These are phyloP conservation scores for Chrysochromulina tobinii DNA, from an alignment of 78 protist genomes.

Conservation along the genomic window DNA sequence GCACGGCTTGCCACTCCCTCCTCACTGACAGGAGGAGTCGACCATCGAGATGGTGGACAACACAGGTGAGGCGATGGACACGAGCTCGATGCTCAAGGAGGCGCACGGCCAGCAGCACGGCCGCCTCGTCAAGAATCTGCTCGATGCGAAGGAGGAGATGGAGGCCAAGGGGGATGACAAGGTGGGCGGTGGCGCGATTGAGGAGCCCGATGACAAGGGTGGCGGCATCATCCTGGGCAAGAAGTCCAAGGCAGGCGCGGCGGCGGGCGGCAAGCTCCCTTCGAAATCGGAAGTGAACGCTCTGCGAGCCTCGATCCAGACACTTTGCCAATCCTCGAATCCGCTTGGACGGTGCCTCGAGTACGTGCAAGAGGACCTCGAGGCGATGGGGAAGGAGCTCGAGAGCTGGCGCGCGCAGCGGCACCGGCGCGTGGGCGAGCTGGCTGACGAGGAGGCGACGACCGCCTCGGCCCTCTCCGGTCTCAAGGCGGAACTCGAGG, in stretches of 20 bases:
- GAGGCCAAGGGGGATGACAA: neutral
- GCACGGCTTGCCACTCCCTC: no score
- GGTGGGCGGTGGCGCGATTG: neutral
- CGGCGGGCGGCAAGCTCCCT: neutral
- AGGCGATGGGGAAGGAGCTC: slow-evolving; percentile 40
- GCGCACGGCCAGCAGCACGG: neutral
- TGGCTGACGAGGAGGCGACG: neutral
- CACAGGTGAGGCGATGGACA: neutral
- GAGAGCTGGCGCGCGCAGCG: neutral
- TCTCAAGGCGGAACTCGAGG: neutral
- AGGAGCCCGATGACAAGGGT: neutral
- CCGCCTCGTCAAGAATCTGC: neutral
- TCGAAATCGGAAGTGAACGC: neutral
- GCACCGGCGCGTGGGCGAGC: neutral
- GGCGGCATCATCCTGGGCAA: slow-evolving; percentile 14
- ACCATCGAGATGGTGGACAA: neutral
- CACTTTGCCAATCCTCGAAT: slow-evolving; percentile 56
- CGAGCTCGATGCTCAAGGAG: neutral
- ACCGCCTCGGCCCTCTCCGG: neutral
- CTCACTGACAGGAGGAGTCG: neutral
- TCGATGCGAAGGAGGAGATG: neutral
- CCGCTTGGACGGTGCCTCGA: slow-evolving; percentile 63
- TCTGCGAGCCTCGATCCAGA: slow-evolving; percentile 26
- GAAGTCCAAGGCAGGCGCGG: neutral
- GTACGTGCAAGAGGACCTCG: slow-evolving; percentile 56